These are phyloP conservation scores for Acmispon strigosus DNA, from an alignment of 306 rosid genomes.

Conservation along the genomic window DNA sequence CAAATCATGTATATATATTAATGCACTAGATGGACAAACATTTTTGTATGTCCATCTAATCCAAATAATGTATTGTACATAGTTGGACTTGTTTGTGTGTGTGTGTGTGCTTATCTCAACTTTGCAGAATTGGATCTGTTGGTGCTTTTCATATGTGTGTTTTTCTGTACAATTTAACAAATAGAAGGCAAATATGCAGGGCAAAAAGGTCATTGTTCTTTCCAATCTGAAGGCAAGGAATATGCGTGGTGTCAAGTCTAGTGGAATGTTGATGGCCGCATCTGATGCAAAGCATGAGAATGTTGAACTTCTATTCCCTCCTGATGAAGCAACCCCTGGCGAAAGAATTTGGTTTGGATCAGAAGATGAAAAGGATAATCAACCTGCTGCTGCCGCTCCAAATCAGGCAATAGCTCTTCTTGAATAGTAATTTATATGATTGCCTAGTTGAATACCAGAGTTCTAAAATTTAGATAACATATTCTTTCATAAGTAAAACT, in stretches of 20 bases:
- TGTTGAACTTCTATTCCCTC: constrained; percentile 89
- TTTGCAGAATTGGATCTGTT: constrained; percentile 2
- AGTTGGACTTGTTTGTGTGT: not conserved
- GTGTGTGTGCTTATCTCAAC: not conserved
- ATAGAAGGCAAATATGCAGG: constrained; percentile 35
- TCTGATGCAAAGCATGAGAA: constrained; percentile 75
- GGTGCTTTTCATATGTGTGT: not conserved
- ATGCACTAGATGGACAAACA: not conserved
- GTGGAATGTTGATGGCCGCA: constrained; percentile 98
- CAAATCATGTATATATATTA: not conserved
- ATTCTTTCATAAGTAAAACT: not conserved
- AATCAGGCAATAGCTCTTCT: constrained; percentile 58
- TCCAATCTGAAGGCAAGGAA: constrained; percentile 88
- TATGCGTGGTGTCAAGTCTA: constrained; percentile 91
- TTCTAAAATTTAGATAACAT: constrained; percentile 9
- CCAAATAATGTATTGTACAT: not conserved
- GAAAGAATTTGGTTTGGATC: constrained; percentile 94
- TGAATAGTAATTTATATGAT: not conserved
- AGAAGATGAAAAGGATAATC: constrained; percentile 50
- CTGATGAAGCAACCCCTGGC: constrained; percentile 69
- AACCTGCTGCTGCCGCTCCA: constrained; percentile 66
- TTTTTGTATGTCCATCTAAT: not conserved
- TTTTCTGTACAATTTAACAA: not conserved
- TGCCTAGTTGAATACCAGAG: not conserved
- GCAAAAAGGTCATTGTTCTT: constrained; percentile 63